Conservation (phyloP, 139 green algal species). For the Ettlia oleoabundans region DNA sequence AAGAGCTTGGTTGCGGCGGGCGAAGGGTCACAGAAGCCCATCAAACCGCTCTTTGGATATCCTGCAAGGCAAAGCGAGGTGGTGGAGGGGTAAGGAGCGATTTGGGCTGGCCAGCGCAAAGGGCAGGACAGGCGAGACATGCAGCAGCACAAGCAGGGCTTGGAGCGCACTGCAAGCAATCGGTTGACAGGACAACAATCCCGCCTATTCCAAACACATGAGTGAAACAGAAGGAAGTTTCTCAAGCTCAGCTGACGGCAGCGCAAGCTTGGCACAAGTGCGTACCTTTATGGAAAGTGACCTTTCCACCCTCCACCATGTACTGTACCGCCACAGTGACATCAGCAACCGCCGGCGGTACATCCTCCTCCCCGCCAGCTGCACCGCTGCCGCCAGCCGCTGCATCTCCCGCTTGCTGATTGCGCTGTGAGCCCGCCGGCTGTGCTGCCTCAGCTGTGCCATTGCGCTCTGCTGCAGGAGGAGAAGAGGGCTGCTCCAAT, state of each 20-base stretch:
- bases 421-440: neutral
- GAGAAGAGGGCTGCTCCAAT: no score
- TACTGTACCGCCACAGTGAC: conserved; percentile 63
- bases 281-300: conserved; percentile 37
- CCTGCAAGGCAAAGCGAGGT: conserved; percentile 15
- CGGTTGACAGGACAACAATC: neutral
- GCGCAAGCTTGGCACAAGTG: neutral
- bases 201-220: no score
- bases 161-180: neutral
- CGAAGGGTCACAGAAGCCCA: conserved; percentile 65
- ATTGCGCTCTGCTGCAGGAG: no score
- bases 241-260: neutral
- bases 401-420: neutral
- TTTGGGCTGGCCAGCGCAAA: no score
- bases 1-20: conserved; percentile 53
- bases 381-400: neutral
- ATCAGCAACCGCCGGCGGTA: conserved; percentile 43
- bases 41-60: conserved; percentile 57
- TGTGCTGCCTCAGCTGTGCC: conserved; percentile 4
- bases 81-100: neutral
- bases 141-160: neutral
- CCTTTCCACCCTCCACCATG: conserved; percentile 39
- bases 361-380: conserved; percentile 15
- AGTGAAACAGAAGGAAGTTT: neutral
- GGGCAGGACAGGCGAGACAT: neutral